Conservation (phyloP, 192 early-diverging fungal genomes). For the Gamsiella multidivaricata region DNA sequence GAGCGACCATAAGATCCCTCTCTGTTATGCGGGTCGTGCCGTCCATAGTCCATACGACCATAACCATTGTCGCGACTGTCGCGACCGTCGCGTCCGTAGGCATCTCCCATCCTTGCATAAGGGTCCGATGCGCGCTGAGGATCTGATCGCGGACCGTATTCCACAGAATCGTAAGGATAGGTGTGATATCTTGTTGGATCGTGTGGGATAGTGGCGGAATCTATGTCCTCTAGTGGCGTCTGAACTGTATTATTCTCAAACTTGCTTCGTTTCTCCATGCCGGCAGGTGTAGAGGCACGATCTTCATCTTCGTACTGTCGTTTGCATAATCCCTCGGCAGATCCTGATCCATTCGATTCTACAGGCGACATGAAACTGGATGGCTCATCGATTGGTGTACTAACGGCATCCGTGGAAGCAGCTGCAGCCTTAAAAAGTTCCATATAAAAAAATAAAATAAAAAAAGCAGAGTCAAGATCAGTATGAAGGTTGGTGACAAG, state of each 20-base stretch:
- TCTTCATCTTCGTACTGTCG: slow-evolving; percentile 53
- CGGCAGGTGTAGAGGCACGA: slow-evolving; percentile 45
- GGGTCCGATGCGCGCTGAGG: slow-evolving; percentile 27
- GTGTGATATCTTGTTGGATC: slow-evolving; percentile 24
- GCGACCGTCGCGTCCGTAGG: slow-evolving; percentile 13
- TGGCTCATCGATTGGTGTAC: slow-evolving; percentile 28
- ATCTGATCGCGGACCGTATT: slow-evolving; percentile 32
- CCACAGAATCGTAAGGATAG: slow-evolving; percentile 32
- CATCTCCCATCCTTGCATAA: slow-evolving; percentile 13
- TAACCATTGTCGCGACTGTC: slow-evolving; percentile 32
- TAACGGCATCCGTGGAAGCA: slow-evolving; percentile 9
- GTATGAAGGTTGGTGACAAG: too few species aligned
- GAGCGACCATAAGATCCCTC: slow-evolving; percentile 39
- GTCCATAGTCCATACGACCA: slow-evolving; percentile 33
- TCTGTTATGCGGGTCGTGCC: slow-evolving; percentile 30
- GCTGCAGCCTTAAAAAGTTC: slow-evolving; percentile 16
- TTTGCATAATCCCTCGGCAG: slow-evolving; percentile 43
- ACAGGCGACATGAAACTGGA: slow-evolving; percentile 50
- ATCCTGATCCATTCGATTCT: slow-evolving; percentile 41
- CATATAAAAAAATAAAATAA: slow-evolving; percentile 2
- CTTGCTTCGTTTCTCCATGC: slow-evolving; percentile 47
- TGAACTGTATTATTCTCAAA: slow-evolving; percentile 17
- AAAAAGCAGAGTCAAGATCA: too few species aligned
- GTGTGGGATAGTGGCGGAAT: background rate
- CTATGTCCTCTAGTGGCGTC: slow-evolving; percentile 19